Evolutionary conservation across 78 protist genomes (phyloP).

Genomic region (Protostelium mycophagum): DNA sequence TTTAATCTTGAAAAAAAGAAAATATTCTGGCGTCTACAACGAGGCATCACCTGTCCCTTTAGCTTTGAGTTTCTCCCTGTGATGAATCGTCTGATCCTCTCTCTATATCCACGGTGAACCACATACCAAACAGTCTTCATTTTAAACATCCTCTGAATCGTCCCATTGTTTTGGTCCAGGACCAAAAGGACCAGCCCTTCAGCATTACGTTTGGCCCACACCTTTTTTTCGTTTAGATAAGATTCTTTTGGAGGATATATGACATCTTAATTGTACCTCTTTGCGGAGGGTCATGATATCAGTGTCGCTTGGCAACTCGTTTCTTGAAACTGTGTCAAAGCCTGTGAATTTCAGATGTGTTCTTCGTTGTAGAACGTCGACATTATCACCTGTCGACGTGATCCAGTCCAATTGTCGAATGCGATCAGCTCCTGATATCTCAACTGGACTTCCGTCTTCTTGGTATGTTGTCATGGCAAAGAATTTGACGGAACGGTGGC

Average conservation of each 20-base stretch:
- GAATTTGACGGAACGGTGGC: neutral
- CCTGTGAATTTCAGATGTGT: neutral
- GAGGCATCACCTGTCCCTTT: neutral
- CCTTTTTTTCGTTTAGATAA: neutral
- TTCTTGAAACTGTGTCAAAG: neutral
- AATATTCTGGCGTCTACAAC: neutral
- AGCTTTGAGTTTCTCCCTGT: neutral
- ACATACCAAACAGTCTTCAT: neutral
- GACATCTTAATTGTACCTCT: neutral
- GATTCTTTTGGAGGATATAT: neutral
- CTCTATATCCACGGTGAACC: neutral
- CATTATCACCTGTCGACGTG: neutral
- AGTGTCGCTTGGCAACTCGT: neutral
- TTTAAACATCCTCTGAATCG: neutral
- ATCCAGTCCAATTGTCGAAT: neutral
- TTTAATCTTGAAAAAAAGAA: too few relatives aligned
- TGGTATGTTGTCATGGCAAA: neutral
- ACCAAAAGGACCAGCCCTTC: neutral
- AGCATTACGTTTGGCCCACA: neutral
- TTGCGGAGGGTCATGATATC: neutral
- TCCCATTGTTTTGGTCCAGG: neutral
- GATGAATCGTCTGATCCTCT: neutral
- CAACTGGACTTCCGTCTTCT: neutral
- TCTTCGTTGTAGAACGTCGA: neutral
- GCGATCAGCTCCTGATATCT: neutral